Base-by-base conservation (phyloP, 345 rosid genomes). In the Brassica juncea region DNA sequence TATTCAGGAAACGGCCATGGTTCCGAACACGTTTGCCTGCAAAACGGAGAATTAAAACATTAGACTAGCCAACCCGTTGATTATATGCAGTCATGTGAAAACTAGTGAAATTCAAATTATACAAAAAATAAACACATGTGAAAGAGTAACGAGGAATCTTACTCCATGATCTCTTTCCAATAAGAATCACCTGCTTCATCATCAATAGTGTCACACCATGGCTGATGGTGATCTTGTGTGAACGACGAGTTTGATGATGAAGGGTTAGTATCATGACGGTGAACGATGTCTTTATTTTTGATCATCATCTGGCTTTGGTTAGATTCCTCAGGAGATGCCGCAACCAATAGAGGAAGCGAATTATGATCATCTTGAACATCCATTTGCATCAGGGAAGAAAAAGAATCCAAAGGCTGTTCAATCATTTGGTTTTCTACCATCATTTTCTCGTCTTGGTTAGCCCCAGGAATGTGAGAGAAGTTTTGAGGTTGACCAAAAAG, bases 81-180 rank as follows among this genome's bases (percentile, higher is more conserved):
- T 42, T 30, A 14, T 15, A 73, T 34, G 12, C 27, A 66, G 58
- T 23, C 64, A 72, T 35, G 35, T 23, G 60, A n/a, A 9, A 44
- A 59, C 34, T 42, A 37, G 47, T 1, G 2, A 21, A 6, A 55
- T 55, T 65, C 4, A 66, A 8, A 65, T 2, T 64, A 64, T 65
- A 3, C 15, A n/a, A 25, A 37, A 34, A 30, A 27, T 4, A 14
- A 16, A 12, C 10, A 7, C 15, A 19, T 37, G 39, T 9, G 52
- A 32, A 6, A 15, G 14, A 23, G 21, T 66, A 12, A 5, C 49
- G 30, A 72, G 6, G n/a, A n/a, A 15, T 65, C 87, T 84, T 87
- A 90, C 94, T 88, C 88, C 34, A 88, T 79, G 57, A 88, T 82
- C 0, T 87, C 88, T 76, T 70, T 87, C 94, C 94, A 90, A 77